Percentiles rank a stretch among this genome's conserved stretches.
Conservation (phyloP, 2,329 filamentous ascomycete genomes). For the Thermothelomyces thermophilus region DNA sequence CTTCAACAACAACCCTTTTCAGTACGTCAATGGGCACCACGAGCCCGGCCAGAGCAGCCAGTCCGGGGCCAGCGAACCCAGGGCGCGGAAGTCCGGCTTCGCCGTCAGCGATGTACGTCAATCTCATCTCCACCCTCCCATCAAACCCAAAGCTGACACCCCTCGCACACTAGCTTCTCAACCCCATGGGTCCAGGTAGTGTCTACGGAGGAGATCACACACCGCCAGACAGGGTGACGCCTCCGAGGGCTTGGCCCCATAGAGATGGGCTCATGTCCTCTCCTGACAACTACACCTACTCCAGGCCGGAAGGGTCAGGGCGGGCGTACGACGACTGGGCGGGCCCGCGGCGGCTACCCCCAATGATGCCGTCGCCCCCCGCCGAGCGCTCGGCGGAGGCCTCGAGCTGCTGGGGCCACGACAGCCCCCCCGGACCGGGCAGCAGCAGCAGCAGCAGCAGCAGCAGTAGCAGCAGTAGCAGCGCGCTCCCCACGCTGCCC, state of each 20-base stretch:
- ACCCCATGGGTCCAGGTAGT: not conserved
- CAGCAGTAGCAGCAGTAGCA: no score
- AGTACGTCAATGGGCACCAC: not conserved
- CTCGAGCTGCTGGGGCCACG: no score
- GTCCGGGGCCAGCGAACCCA: not conserved
- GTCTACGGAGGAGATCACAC: not conserved
- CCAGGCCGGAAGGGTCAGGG: not conserved
- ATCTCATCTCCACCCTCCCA: not conserved
- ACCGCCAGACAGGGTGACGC: not conserved
- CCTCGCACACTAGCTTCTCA: not conserved
- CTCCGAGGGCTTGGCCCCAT: not conserved
- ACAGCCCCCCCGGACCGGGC: no score
- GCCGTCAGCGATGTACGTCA: not conserved
- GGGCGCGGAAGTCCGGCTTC: not conserved
- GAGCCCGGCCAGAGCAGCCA: not conserved
- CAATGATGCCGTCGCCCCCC: no score
- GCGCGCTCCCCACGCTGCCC: no score
- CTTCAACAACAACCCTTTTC: not conserved
- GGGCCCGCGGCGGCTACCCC: no score
- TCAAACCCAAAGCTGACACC: not conserved
- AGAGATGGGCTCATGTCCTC: not conserved
- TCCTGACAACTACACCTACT: not conserved
- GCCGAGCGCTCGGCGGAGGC: no score
- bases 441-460: no score
- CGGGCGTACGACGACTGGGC: not conserved